Conservation (phyloP, 179 eudicot genomes). For the Beta lomatogona region DNA sequence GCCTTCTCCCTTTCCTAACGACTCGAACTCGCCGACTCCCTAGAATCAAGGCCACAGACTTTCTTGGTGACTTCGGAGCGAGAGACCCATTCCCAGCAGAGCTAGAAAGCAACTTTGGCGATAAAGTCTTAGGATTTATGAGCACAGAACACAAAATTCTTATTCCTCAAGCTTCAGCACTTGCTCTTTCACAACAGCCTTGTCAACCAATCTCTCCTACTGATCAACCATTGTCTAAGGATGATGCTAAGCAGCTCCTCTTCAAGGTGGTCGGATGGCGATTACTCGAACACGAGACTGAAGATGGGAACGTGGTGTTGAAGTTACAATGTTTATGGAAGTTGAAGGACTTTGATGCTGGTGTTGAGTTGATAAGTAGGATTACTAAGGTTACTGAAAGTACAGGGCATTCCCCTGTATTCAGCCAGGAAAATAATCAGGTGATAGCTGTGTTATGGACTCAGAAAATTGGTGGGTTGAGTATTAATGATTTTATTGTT, state of each 20-base stretch:
- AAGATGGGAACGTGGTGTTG: constrained; percentile 37
- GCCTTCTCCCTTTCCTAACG: neutral
- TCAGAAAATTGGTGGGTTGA: constrained; percentile 60
- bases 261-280: constrained; percentile 88
- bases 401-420: constrained; percentile 61
- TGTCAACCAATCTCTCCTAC: constrained; percentile 45
- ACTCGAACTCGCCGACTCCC: neutral
- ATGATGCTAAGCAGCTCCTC: constrained; percentile 63
- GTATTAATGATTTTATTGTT: constrained; percentile 85
- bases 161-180: constrained; percentile 66
- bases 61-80: constrained; percentile 79
- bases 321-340: constrained; percentile 84
- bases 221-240: constrained; percentile 49
- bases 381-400: constrained; percentile 46
- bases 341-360: constrained; percentile 61
- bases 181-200: constrained; percentile 62
- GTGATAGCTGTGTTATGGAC: constrained; percentile 82
- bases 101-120: constrained; percentile 68
- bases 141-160: constrained; percentile 77
- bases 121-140: constrained; percentile 62
- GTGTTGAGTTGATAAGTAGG: constrained; percentile 69
- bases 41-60: constrained; percentile 33
- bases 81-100: constrained; percentile 94
- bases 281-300: constrained; percentile 49
- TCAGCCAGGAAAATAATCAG: constrained; percentile 59